phyloP scores from a whole-genome alignment of 2,329 filamentous ascomycete species.

The Paracamarosporium sp. region DNA sequence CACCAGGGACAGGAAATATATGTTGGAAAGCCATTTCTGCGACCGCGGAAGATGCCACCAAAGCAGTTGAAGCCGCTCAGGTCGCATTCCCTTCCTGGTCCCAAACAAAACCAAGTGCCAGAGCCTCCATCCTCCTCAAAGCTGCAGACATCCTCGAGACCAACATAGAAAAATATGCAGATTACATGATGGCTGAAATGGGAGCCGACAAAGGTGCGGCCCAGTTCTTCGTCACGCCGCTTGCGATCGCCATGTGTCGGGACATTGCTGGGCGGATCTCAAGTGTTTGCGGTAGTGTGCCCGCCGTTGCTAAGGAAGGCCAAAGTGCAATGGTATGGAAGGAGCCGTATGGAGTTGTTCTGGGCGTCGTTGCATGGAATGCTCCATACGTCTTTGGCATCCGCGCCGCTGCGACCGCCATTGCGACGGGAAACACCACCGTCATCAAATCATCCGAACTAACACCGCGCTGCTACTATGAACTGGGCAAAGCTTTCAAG shows the following conservation, averaged over 20 bases:
- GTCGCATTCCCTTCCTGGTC: slow-evolving; percentile 72
- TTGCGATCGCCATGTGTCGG: slow-evolving; percentile 49
- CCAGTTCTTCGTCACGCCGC: slow-evolving; percentile 41
- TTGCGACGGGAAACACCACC: slow-evolving; percentile 60
- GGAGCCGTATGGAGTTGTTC: slow-evolving; percentile 77
- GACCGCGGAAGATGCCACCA: slow-evolving; percentile 59
- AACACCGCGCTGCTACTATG: slow-evolving; percentile 21
- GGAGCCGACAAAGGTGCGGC: slow-evolving; percentile 49
- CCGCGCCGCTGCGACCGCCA: slow-evolving; percentile 53
- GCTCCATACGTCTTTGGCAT: slow-evolving; percentile 51
- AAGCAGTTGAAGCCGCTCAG: slow-evolving; percentile 65
- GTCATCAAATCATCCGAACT: slow-evolving; percentile 28
- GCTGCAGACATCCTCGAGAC: slow-evolving; percentile 68
- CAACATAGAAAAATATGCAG: slow-evolving; percentile 64
- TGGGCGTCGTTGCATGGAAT: slow-evolving; percentile 77
- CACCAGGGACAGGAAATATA: slow-evolving; percentile 60
- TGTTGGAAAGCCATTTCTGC: slow-evolving; percentile 61
- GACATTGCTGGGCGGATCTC: slow-evolving; percentile 57
- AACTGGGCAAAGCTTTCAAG: slow-evolving; percentile 19
- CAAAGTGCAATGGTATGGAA: slow-evolving; percentile 68
- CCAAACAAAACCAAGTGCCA: slow-evolving; percentile 61
- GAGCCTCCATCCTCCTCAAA: slow-evolving; percentile 73
- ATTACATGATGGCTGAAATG: slow-evolving; percentile 64
- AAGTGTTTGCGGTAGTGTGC: slow-evolving; percentile 54
- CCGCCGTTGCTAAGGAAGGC: slow-evolving; percentile 52